phyloP scores from a whole-genome alignment of 2,329 filamentous ascomycete genomes.

The Penicillium expansum region DNA sequence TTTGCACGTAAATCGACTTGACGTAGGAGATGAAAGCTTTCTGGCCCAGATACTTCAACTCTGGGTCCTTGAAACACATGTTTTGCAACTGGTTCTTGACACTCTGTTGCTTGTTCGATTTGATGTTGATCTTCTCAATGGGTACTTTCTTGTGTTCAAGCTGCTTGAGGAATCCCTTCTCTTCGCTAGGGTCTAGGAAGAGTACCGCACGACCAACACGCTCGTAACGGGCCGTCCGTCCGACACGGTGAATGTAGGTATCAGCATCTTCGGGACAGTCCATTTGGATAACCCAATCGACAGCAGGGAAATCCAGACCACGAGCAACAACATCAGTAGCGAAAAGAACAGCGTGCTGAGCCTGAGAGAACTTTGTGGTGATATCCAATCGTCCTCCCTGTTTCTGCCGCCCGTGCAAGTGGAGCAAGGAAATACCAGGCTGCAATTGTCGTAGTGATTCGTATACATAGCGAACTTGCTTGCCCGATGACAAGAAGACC shows the following conservation, averaged over 20 bases:
- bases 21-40: slow-evolving; percentile 94
- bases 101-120: slow-evolving; percentile 82
- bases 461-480: slow-evolving; percentile 94
- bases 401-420: slow-evolving; percentile 92
- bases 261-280: slow-evolving; percentile 96
- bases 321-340: slow-evolving; percentile 93
- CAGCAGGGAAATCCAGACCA: slow-evolving; percentile 91
- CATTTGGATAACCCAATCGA: slow-evolving; percentile 99
- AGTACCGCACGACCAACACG: slow-evolving; percentile 82
- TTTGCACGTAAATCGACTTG: slow-evolving; percentile 80
- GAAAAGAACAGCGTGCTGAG: slow-evolving; percentile 84
- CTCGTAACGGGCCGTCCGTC: slow-evolving; percentile 90
- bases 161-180: slow-evolving; percentile 81
- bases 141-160: slow-evolving; percentile 87
- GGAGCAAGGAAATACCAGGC: slow-evolving; percentile 87
- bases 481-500: slow-evolving; percentile 91
- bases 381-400: slow-evolving; percentile 85
- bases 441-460: slow-evolving; percentile 91
- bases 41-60: slow-evolving; percentile 90
- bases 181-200: slow-evolving; percentile 89
- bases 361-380: slow-evolving; percentile 74
- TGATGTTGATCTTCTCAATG: slow-evolving; percentile 80
- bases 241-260: slow-evolving; percentile 96
- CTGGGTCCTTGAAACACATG: slow-evolving; percentile 92
- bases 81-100: slow-evolving; percentile 84